Conservation (phyloP, 768 basidiomycete species). For the Coprinopsis cinerea region DNA sequence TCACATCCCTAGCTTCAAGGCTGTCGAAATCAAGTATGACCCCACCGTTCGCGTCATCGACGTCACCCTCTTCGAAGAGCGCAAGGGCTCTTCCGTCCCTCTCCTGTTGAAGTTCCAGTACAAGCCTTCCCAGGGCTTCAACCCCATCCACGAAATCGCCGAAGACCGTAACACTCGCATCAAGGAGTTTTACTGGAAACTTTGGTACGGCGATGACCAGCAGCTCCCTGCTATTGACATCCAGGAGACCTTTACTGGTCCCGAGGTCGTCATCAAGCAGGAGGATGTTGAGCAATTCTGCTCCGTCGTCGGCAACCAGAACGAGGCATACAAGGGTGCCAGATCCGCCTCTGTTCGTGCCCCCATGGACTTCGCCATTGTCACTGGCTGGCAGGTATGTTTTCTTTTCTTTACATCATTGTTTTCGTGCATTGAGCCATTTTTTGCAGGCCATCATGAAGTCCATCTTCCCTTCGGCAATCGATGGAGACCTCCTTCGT, state of each 20-base stretch:
- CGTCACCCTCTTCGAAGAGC: conserved; percentile 80
- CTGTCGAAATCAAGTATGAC: conserved; percentile 66
- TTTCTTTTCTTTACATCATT: not conserved
- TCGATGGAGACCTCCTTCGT: conserved; percentile 93
- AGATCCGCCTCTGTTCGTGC: conserved; percentile 70
- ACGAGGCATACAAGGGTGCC: conserved; percentile 80
- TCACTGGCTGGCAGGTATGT: conserved; percentile 95
- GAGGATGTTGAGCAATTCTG: conserved; percentile 84
- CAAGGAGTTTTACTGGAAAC: conserved; percentile 97
- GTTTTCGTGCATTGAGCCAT: conserved; percentile 8
- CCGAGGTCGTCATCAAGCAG: conserved; percentile 76
- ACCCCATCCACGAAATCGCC: conserved; percentile 89
- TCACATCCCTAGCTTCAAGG: conserved; percentile 76
- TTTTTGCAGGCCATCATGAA: conserved; percentile 89
- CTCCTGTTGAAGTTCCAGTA: conserved; percentile 81
- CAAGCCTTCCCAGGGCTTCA: conserved; percentile 80
- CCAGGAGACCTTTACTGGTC: conserved; percentile 78
- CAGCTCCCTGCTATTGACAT: conserved; percentile 73
- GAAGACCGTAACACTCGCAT: conserved; percentile 82
- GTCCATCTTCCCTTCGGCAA: conserved; percentile 86
- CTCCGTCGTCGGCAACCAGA: conserved; percentile 88
- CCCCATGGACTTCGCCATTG: conserved; percentile 99
- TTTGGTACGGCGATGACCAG: conserved; percentile 93
- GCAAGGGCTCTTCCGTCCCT: conserved; percentile 68
- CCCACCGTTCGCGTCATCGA: conserved; percentile 49